Conservation (phyloP, 129 eudicot species). For the Centaurea solstitialis region DNA sequence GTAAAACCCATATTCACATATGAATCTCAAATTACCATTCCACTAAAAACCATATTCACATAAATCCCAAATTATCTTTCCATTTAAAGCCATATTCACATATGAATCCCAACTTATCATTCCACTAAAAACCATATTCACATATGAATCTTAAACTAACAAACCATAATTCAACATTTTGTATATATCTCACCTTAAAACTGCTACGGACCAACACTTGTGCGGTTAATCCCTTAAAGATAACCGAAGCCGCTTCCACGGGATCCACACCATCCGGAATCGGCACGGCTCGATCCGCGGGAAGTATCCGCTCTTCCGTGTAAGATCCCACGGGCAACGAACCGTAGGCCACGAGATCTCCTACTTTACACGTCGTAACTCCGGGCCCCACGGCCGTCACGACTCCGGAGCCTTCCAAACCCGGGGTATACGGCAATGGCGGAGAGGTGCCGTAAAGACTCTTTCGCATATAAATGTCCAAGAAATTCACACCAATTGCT, state of each 20-base stretch:
- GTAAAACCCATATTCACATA: no score
- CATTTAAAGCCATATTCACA: neutral
- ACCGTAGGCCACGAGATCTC: slow-evolving; percentile 37
- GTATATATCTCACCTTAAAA: slow-evolving; percentile 35
- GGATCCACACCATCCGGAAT: slow-evolving; percentile 62
- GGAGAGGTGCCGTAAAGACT: slow-evolving; percentile 35
- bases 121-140: neutral
- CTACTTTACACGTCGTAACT: slow-evolving; percentile 42
- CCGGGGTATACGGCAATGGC: slow-evolving; percentile 53
- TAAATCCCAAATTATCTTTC: neutral
- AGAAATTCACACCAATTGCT: slow-evolving; percentile 64
- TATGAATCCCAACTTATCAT: neutral
- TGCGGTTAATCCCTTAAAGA: slow-evolving; percentile 68
- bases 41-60: neutral
- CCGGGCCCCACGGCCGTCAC: slow-evolving; percentile 64
- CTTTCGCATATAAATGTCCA: slow-evolving; percentile 57
- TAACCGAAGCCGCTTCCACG: slow-evolving; percentile 46
- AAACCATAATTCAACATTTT: neutral
- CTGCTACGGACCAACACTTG: slow-evolving; percentile 42
- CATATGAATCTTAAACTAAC: neutral
- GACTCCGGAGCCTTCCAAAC: slow-evolving; percentile 71
- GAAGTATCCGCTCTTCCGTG: slow-evolving; percentile 61
- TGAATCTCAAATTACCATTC: neutral
- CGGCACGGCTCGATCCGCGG: slow-evolving; percentile 53
- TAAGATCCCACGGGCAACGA: slow-evolving; percentile 20